Evolutionary conservation across 768 basidiomycete genomes (phyloP).

Genomic region (Zangia roseola): DNA sequence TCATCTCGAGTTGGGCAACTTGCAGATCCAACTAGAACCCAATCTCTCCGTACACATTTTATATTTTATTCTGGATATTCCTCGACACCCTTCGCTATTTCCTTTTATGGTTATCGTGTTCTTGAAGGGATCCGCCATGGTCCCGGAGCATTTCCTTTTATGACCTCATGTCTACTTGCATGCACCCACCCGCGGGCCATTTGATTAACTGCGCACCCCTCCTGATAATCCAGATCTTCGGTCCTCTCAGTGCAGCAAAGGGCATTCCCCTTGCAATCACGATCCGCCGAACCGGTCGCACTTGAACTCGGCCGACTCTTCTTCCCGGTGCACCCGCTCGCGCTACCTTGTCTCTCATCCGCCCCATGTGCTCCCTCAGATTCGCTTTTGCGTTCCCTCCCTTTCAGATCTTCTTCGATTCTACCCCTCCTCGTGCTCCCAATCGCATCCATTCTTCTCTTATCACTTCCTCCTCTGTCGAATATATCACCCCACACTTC

Average conservation of each 20-base stretch:
- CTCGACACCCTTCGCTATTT: slow-evolving; percentile 10
- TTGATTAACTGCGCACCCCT: slow-evolving; percentile 1
- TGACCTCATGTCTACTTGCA: background rate
- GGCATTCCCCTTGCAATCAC: slow-evolving; percentile 7
- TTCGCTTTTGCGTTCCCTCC: slow-evolving; percentile 21
- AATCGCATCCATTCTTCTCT: background rate
- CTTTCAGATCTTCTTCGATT: slow-evolving; percentile 27
- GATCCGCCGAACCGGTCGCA: slow-evolving; percentile 22
- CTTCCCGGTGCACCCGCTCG: slow-evolving; percentile 10
- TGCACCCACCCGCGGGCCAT: slow-evolving; percentile 1
- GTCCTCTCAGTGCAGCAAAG: slow-evolving; percentile 21
- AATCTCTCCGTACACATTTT: slow-evolving; percentile 15
- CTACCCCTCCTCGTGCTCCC: slow-evolving; percentile 13
- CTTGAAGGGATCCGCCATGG: slow-evolving; percentile 17
- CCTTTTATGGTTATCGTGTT: slow-evolving; percentile 15
- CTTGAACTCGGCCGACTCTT: slow-evolving; percentile 14
- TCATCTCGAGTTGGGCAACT: no score
- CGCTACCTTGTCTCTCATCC: slow-evolving; percentile 8
- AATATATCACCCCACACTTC: slow-evolving; percentile 22
- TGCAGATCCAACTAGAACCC: slow-evolving; percentile 12
- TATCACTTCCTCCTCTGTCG: background rate
- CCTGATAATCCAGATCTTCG: slow-evolving; percentile 18
- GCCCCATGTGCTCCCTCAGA: slow-evolving; percentile 30
- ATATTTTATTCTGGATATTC: no score
- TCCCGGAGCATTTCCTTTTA: slow-evolving; percentile 6